Evolutionary conservation across 1,284 basidiomycete genomes (phyloP).

Genomic region (Cryptococcus sp.): DNA sequence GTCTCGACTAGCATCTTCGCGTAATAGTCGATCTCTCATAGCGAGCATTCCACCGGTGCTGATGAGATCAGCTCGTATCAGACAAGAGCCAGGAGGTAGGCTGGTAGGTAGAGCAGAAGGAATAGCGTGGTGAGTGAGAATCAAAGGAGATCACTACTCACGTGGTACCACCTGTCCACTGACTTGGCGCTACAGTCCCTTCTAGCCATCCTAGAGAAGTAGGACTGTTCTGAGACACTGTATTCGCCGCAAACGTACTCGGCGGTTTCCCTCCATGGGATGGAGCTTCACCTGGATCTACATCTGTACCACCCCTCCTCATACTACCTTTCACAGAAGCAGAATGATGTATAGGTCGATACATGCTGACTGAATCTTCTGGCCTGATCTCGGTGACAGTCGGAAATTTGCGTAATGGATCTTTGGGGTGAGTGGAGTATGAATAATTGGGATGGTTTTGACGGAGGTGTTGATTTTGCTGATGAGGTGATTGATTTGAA

Average conservation of each 20-base stretch:
- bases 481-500: background rate
- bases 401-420: conserved; percentile 3
- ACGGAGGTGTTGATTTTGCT: background rate
- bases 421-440: background rate
- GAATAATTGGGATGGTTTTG: background rate
- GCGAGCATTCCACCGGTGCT: conserved; percentile 28
- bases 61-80: background rate
- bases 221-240: conserved; percentile 18
- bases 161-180: conserved; percentile 18
- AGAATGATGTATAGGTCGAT: conserved; percentile 17
- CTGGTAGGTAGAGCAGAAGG: background rate
- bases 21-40: conserved; percentile 29
- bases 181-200: conserved; percentile 21
- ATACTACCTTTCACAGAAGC: conserved; percentile 5
- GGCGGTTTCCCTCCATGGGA: background rate
- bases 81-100: background rate
- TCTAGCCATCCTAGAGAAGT: conserved; percentile 16
- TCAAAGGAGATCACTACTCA: conserved; percentile 10
- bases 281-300: conserved; percentile 22
- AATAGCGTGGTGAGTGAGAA: background rate
- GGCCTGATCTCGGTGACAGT: conserved; percentile 18
- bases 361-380: conserved; percentile 33
- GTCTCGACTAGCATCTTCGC: conserved; percentile 9
- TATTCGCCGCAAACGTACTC: conserved; percentile 5
- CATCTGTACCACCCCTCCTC: conserved; percentile 28